A percentile compares a stretch with the other conserved stretches of the same genome.
These are phyloP conservation scores for Blastobotrys americana DNA, from an alignment of 805 yeast genomes.

Conservation along the genomic window DNA sequence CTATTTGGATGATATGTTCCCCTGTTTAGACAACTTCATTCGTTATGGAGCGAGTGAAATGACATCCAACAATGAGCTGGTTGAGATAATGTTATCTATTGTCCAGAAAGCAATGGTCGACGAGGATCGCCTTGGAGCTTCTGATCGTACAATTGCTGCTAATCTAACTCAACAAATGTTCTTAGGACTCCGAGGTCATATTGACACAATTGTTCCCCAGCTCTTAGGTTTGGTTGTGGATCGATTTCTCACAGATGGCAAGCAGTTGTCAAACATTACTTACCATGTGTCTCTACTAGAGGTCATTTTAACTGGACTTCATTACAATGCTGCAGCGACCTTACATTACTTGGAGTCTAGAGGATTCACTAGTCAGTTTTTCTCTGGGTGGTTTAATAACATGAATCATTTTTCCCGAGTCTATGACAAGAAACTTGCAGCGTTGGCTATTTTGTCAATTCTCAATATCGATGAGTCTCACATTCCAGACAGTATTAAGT, in stretches of 20 bases:
- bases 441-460: slow-evolving; percentile 57
- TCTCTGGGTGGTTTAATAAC: slow-evolving; percentile 59
- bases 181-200: slow-evolving; percentile 45
- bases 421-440: slow-evolving; percentile 70
- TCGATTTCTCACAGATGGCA: slow-evolving; percentile 32
- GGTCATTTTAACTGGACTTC: slow-evolving; percentile 55
- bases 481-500: slow-evolving; percentile 27
- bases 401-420: slow-evolving; percentile 57
- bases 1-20: slow-evolving; percentile 65
- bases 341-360: slow-evolving; percentile 43
- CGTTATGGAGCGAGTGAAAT: slow-evolving; percentile 50
- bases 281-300: slow-evolving; percentile 49
- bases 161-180: slow-evolving; percentile 60
- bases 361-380: slow-evolving; percentile 42
- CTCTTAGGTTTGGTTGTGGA: slow-evolving; percentile 41
- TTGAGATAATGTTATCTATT: slow-evolving; percentile 45
- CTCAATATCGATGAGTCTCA: slow-evolving; percentile 30
- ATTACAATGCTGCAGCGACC: slow-evolving; percentile 51
- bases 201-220: slow-evolving; percentile 40
- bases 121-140: slow-evolving; percentile 46
- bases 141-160: slow-evolving; percentile 52
- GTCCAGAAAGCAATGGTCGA: slow-evolving; percentile 32
- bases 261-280: slow-evolving; percentile 29
- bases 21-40: slow-evolving; percentile 67
- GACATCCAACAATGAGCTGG: slow-evolving; percentile 39